These are phyloP conservation scores for Cadophora sp. DNA, from an alignment of 2,329 filamentous ascomycete genomes.

Conservation along the genomic window DNA sequence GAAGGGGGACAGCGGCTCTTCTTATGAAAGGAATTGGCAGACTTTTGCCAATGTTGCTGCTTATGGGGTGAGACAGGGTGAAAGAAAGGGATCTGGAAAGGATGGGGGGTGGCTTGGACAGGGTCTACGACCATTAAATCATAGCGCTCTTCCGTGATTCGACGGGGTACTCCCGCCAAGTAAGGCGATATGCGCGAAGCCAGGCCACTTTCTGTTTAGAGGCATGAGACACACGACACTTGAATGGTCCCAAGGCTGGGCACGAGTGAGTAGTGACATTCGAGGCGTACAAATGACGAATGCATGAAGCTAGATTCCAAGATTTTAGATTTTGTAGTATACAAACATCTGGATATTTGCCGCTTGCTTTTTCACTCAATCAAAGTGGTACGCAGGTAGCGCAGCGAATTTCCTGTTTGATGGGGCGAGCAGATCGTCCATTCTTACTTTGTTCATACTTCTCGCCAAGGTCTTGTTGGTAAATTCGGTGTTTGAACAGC, in stretches of 20 bases:
- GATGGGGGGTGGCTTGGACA: not conserved
- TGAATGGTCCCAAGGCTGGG: not conserved
- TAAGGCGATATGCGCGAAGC: not conserved
- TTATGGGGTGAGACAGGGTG: conserved; percentile 1
- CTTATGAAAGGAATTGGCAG: not conserved
- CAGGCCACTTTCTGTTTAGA: not conserved
- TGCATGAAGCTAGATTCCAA: not conserved
- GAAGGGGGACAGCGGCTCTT: not conserved
- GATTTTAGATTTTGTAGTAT: not conserved
- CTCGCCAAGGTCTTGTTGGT: conserved; percentile 9
- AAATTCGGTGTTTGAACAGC: conserved; percentile 5
- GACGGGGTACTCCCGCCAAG: conserved; percentile 1
- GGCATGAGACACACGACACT: not conserved
- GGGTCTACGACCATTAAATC: not conserved
- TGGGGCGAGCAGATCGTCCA: not conserved
- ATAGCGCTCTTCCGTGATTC: not conserved
- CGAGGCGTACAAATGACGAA: not conserved
- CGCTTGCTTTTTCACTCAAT: not conserved
- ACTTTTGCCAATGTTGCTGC: conserved; percentile 8
- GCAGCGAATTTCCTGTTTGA: not conserved
- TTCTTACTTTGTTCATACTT: not conserved
- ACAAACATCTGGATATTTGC: not conserved
- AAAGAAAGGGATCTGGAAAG: not conserved
- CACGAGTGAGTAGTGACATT: not conserved
- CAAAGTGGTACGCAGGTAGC: not conserved